Evolutionary conservation across 805 yeast genomes (phyloP).

Genomic region (Tetrapisispora taiwanensis): DNA sequence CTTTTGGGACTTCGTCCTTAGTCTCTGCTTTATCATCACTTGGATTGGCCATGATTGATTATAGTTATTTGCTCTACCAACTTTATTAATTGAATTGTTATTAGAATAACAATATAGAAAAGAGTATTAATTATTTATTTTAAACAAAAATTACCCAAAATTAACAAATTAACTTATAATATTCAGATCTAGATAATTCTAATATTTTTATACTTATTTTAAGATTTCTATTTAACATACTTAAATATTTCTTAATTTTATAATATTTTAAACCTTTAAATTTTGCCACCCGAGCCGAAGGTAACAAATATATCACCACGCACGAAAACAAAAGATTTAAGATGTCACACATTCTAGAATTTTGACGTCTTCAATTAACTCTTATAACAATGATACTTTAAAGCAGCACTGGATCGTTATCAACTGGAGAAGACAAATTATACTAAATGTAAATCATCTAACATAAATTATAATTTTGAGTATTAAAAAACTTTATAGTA

Average conservation of each 20-base stretch:
- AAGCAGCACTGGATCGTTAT: no score
- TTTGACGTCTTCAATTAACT: neutral
- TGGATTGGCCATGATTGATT: neutral
- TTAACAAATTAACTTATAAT: no score
- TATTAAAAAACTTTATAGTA: no score
- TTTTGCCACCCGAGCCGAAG: conserved; percentile 3
- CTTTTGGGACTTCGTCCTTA: neutral
- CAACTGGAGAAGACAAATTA: no score
- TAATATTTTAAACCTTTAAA: neutral
- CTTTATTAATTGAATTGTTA: no score
- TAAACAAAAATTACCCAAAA: no score
- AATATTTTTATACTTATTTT: neutral
- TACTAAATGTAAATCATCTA: no score
- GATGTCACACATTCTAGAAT: neutral
- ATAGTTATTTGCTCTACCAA: neutral
- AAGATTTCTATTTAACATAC: neutral
- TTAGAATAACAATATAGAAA: no score
- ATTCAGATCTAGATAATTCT: no score
- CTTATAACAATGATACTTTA: no score
- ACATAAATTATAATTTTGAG: no score
- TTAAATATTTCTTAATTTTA: neutral
- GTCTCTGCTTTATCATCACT: neutral
- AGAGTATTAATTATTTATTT: no score
- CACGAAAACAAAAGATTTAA: neutral
- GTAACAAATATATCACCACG: neutral